Conservation (phyloP, 768 basidiomycete species). For the Mycena sanguinolenta region DNA sequence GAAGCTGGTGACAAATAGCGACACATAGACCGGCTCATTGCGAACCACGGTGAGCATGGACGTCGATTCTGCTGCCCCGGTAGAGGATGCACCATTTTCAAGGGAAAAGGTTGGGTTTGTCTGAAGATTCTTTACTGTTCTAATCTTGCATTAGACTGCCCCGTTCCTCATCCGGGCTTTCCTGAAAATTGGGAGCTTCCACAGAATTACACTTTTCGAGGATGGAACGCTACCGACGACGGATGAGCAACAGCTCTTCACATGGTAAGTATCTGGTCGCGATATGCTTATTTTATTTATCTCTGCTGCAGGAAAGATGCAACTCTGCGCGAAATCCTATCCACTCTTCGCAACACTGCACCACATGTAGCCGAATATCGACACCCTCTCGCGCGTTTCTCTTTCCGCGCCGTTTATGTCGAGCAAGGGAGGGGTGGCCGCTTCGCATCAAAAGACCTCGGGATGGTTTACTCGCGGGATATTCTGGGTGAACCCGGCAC, state of each 20-base stretch:
- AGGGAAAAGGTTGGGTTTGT: constrained; percentile 28
- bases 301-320: constrained; percentile 77
- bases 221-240: constrained; percentile 82
- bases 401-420: constrained; percentile 84
- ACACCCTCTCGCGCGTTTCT: constrained; percentile 86
- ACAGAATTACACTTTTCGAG: constrained; percentile 80
- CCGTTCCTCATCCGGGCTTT: constrained; percentile 89
- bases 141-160: constrained; percentile 63
- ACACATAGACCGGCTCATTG: background rate
- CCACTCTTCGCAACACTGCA: constrained; percentile 79
- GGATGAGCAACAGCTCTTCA: constrained; percentile 87
- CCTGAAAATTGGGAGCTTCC: constrained; percentile 85
- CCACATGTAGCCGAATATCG: constrained; percentile 79
- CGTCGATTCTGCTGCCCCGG: constrained; percentile 16
- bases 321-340: constrained; percentile 83
- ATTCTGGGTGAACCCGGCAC: constrained; percentile 86
- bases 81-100: constrained; percentile 22
- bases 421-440: constrained; percentile 80
- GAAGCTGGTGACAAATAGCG: background rate
- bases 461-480: constrained; percentile 86
- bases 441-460: constrained; percentile 83
- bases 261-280: constrained; percentile 71
- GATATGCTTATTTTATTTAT: background rate
- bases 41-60: constrained; percentile 27
- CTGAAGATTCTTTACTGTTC: background rate